Percentiles rank a stretch among this genome's conserved stretches.
Evolutionary conservation across 176 grass and related monocot species (phyloP).

Genomic region (Carex pumila): DNA sequence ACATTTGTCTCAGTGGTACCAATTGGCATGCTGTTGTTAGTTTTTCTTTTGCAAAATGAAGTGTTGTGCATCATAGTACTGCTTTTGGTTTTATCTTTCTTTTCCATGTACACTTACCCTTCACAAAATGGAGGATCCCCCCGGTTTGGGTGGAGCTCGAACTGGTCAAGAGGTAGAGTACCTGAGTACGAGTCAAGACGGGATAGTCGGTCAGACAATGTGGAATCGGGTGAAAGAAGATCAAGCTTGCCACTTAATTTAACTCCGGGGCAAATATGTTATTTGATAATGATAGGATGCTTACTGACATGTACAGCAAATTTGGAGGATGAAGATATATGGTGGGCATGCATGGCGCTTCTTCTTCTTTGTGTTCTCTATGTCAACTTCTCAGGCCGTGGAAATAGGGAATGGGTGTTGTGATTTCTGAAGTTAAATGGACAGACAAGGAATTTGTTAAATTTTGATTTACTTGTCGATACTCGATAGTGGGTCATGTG

Average conservation of each 20-base stretch:
- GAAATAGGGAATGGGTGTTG: constrained; percentile 14
- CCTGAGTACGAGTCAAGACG: background rate
- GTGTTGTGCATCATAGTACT: constrained; percentile 7
- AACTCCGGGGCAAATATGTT: constrained; percentile 16
- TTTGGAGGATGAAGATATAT: constrained; percentile 37
- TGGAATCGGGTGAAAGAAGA: background rate
- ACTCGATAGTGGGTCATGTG: no score
- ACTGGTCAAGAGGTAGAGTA: constrained; percentile 1
- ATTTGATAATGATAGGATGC: constrained; percentile 56
- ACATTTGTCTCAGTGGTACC: background rate
- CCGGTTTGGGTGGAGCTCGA: background rate
- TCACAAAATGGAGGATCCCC: background rate
- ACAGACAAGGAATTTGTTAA: background rate
- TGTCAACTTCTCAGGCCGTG: constrained; percentile 48
- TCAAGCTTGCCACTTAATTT: background rate
- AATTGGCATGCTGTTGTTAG: background rate
- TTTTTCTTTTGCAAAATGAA: constrained; percentile 23
- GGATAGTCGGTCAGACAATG: background rate
- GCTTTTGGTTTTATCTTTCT: constrained; percentile 5
- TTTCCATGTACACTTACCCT: background rate
- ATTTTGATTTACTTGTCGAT: background rate
- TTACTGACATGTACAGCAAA: constrained; percentile 42
- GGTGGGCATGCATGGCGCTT: constrained; percentile 50
- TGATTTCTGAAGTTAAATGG: background rate
- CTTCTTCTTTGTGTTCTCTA: constrained; percentile 44